A percentile compares a stretch with the other conserved stretches of the same genome.
Conservation (phyloP, 164 flowering plant genomes). For the Amborella trichopoda region DNA sequence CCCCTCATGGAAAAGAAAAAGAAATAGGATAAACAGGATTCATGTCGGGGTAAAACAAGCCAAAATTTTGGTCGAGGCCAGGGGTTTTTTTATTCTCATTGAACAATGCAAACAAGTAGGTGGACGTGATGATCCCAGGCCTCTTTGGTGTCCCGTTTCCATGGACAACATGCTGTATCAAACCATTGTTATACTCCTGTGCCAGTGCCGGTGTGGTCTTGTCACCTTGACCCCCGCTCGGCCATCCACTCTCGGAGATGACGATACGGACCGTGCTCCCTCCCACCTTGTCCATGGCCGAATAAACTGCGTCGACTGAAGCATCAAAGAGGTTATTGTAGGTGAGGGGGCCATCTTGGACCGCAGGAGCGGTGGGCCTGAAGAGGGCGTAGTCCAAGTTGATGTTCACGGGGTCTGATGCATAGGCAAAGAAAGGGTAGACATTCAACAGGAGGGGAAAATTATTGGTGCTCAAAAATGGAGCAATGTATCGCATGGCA, state of each 20-base stretch:
- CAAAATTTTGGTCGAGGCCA: constrained; percentile 6
- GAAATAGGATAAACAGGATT: constrained; percentile 1
- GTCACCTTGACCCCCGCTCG: constrained; percentile 1
- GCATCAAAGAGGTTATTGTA: constrained; percentile 7
- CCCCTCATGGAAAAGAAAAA: no score
- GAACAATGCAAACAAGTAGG: constrained; percentile 6
- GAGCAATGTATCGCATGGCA: not conserved
- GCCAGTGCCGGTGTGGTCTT: no score
- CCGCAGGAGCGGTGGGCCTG: not conserved
- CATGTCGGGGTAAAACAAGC: constrained; percentile 5
- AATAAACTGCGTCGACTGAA: constrained; percentile 2
- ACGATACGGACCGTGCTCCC: constrained; percentile 4
- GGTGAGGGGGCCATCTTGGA: not conserved
- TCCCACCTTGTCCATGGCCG: constrained; percentile 8
- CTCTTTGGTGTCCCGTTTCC: constrained; percentile 5
- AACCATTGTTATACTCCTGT: no score
- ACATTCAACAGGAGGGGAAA: not conserved
- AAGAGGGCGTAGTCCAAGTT: constrained; percentile 1
- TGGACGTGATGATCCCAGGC: constrained; percentile 2
- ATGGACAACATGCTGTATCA: constrained; percentile 1
- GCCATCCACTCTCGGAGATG: constrained; percentile 6
- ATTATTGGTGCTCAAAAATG: not conserved
- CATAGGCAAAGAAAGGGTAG: constrained; percentile 4
- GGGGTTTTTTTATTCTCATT: constrained; percentile 4
- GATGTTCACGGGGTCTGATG: not conserved